phyloP scores from a whole-genome alignment of 768 basidiomycete species.

The Lentinula raphanica region DNA sequence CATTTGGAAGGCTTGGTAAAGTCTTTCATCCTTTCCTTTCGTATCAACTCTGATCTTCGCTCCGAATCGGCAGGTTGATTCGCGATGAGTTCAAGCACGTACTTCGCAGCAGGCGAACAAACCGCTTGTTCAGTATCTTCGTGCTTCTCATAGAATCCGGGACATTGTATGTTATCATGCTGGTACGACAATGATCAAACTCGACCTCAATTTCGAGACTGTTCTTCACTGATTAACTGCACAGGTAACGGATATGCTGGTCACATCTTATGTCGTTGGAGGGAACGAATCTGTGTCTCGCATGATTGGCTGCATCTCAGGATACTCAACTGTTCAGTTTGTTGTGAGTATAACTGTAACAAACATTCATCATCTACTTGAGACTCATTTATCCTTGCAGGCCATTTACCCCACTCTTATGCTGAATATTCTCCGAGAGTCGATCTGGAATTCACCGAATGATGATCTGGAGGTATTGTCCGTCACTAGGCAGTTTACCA shows the following conservation, averaged over 20 bases:
- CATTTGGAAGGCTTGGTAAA: conserved; percentile 1
- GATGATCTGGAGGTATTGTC: not conserved
- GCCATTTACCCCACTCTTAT: conserved; percentile 2
- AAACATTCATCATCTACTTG: no score
- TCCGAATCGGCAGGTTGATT: not conserved
- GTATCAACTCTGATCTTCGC: not conserved
- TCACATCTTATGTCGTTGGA: conserved; percentile 3
- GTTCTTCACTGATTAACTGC: not conserved
- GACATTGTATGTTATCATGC: conserved; percentile 1
- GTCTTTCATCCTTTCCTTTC: not conserved
- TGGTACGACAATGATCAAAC: not conserved
- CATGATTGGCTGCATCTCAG: conserved; percentile 2
- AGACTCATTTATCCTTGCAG: not conserved
- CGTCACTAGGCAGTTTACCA: not conserved
- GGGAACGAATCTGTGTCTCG: not conserved
- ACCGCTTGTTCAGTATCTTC: not conserved
- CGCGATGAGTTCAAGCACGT: not conserved
- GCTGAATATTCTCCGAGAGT: not conserved
- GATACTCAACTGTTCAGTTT: conserved; percentile 1
- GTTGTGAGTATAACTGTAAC: not conserved
- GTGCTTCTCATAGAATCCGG: conserved; percentile 4
- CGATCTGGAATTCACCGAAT: not conserved
- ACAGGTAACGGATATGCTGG: not conserved
- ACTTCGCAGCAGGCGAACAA: not conserved
- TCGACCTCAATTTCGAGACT: not conserved